Base-by-base conservation (phyloP, 2,329 filamentous ascomycete species). In the Aspergillus sp. region DNA sequence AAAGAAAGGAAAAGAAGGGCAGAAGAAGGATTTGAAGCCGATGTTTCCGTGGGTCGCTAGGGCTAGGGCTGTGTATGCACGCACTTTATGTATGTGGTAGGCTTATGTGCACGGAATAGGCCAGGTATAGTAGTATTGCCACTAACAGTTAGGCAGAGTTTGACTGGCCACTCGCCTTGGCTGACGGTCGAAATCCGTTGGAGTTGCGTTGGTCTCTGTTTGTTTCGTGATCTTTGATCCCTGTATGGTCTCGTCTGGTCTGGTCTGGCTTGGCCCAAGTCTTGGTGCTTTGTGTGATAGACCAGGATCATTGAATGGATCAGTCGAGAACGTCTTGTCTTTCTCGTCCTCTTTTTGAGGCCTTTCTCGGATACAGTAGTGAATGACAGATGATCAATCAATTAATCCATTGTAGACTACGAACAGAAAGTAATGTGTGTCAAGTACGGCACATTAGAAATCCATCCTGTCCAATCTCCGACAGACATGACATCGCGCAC, bases 281-380 rank as follows among this genome's bases (percentile, higher is more conserved):
- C 26, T 36, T 16, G 32, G 11, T 36, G 32, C 32, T 36, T 36
- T 36, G 32, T 36, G 32, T 36, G 32, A 36, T 36, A 12, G 32
- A 36, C 32, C 11, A 7, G 32, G 32, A 36, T 36, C 32, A 36
- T 5, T 16, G 11, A 12, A 36, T 36, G 11, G 32, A 36, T 12
- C 9, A 12, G 32, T 36, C 32, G 11, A 36, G 32, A 36, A 36
- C 32, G 32, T 36, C 32, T 36, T 36, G 32, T 36, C 32, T 16
- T 45, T 16, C 31, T 24, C 45, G 22, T 46, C 57, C 32, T 42
- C 55, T 47, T 61, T 59, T 55, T 14, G 12, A 16, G 32, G 32
- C 24, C 18, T 10, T 20, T 47, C 26, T 39, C 11, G 22, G 18
- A 22, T 47, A 9, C 7, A 29, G 26, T 39, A 20, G 14, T 39